Base-by-base conservation (phyloP, 2,329 filamentous ascomycete species). In the Aureobasidium uvarum region DNA sequence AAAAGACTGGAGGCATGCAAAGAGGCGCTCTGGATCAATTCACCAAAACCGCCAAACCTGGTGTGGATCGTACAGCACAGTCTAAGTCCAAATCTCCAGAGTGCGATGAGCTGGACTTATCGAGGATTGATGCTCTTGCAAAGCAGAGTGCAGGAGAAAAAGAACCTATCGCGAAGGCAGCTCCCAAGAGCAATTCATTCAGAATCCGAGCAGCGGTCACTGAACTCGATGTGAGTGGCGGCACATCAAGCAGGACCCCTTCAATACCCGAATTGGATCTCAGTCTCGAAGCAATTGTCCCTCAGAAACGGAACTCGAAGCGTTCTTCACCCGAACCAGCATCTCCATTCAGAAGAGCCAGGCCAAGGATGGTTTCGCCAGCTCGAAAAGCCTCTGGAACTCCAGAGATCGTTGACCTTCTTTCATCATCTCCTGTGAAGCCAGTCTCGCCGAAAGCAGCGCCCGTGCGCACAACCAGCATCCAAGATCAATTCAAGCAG, bases 361-460 rank as follows among this genome's bases (percentile, higher is more conserved):
- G 62, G 54, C 68, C 48, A 18, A 63, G 60, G n/a, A 54, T 63
- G 28, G 71, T 68, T 41, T 71, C 73, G 3, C 74, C 73, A 3
- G 70, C 70, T 4, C 71, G 64, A 23, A 54, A 39, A 48, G 5
- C 72, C 1, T 68, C 64, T 33, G 72, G 70, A 45, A 62, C 66
- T 23, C 46, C 65, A 10, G 71, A 70, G 14, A 65, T 74, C 25
- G 69, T 76, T 41, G 68, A 71, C 46, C 69, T 76, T 4, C 63
- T 75, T 23, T 76, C 74, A 3, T 58, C 54, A 20, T 71, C 73
- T n/a, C 70, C 70, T 58, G 67, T 48, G 14, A 67, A 65, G 38
- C 50, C 43, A 41, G 33, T 51, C 38, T 41, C 52, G 2, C 31
- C 33, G 1, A 43, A 31, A 39, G 23, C 18, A 43, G 52, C 36